These are phyloP conservation scores for Amorphotheca resinae DNA, from an alignment of 495 filamentous ascomycete genomes.

Conservation along the genomic window DNA sequence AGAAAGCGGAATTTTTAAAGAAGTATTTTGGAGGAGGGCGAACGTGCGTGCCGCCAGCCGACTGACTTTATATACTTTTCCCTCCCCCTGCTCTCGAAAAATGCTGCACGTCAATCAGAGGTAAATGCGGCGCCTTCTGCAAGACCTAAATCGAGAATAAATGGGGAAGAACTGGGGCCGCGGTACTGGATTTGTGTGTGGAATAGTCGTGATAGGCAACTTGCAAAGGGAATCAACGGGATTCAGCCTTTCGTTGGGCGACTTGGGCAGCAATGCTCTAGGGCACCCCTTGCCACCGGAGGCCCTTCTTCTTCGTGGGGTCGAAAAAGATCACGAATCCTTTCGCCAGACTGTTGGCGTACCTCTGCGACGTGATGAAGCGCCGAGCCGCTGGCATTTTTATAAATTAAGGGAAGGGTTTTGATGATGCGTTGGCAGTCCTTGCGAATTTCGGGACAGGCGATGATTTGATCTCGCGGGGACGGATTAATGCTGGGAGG, in stretches of 20 bases:
- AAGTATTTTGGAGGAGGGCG: too few relatives aligned
- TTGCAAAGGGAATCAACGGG: too few relatives aligned
- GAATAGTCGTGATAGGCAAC: too few relatives aligned
- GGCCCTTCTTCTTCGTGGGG: background rate
- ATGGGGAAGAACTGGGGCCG: background rate
- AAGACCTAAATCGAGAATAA: background rate
- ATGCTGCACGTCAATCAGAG: background rate
- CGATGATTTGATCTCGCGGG: background rate
- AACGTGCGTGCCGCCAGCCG: too few relatives aligned
- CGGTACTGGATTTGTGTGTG: background rate
- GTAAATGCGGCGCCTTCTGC: background rate
- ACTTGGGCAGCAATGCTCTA: slow-evolving; percentile 19
- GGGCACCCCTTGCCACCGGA: slow-evolving; percentile 1
- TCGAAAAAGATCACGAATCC: background rate
- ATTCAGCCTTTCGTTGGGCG: slow-evolving; percentile 15
- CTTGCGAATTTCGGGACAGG: background rate
- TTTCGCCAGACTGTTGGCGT: background rate
- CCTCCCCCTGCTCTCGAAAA: too few relatives aligned
- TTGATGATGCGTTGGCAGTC: slow-evolving; percentile 6
- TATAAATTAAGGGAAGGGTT: slow-evolving; percentile 1
- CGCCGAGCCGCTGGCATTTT: background rate
- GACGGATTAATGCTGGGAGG: background rate
- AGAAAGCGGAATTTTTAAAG: too few relatives aligned
- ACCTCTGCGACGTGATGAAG: background rate
- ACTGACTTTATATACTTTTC: background rate